Base-by-base conservation (phyloP, 345 rosid genomes). In the Ceriops decandra region DNA sequence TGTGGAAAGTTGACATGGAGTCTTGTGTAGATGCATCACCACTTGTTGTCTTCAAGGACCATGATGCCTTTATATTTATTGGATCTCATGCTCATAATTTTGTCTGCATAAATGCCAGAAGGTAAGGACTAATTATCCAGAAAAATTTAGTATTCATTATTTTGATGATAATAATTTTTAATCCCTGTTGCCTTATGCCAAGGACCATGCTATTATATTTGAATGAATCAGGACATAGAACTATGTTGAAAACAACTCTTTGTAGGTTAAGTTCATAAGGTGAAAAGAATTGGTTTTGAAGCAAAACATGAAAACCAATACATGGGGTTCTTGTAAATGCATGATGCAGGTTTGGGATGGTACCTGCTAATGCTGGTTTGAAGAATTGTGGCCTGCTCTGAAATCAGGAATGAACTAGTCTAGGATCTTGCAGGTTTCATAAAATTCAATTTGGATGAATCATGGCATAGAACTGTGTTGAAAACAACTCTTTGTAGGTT, bases 1-100 rank as follows among this genome's bases (percentile, higher is more conserved):
- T 89, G 62, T 95, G 99, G 97, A 90, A 90, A 82, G 92, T 84
- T 84, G 79, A 78, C 76, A 83, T 90, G 97, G 91, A 80, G 66
- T 90, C 97, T 66, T 95, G 99, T 72, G 92, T 91, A 69, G 99
- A 95, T 83, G 95, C 96, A 66, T 95, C 99, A 0, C 96, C 95
- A 32, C 80, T 91, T 53, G 62, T 90, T 54, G 95, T 91, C 54
- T 72, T 85, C 66, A 85, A 77, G 74, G 80, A 81, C 60, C 79
- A 83, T 0, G 86, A 91, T 74, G 62, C 83, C 60, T 90, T 82
- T 85, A 60, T 91, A 51, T 87, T 95, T 79, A 80, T 91, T 79
- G 99, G 99, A 74, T 91, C 99, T 65, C 99, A 95, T 76, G 85
- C 97, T 3, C 81, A 79, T 49, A 89, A 80, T 60, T 91, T 95